These are phyloP conservation scores for Metahyphopichia silvanorum DNA, from an alignment of 805 yeast species.

Conservation along the genomic window DNA sequence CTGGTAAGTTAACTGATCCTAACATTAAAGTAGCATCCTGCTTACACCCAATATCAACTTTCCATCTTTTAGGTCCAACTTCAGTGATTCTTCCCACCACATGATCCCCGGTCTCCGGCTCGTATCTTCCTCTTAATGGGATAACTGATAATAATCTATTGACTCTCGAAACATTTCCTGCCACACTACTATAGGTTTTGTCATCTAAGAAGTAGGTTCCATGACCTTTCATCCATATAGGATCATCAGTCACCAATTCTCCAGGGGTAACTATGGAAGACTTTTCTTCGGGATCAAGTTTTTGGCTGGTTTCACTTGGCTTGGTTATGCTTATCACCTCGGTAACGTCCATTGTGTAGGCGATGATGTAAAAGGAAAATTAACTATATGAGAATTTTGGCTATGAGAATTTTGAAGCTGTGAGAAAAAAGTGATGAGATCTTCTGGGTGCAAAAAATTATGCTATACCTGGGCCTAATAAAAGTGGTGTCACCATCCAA, in stretches of 20 bases:
- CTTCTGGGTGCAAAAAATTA: too few relatives aligned
- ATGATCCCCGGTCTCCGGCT: conserved; percentile 96
- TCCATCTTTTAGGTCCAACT: conserved; percentile 93
- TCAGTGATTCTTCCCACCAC: conserved; percentile 91
- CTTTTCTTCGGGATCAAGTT: conserved; percentile 6
- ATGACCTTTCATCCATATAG: conserved; percentile 98
- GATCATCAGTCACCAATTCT: conserved; percentile 91
- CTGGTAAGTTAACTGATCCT: conserved; percentile 95
- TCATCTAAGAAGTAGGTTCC: conserved; percentile 84
- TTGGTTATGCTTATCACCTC: conserved; percentile 36
- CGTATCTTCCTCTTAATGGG: conserved; percentile 83
- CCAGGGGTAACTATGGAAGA: conserved; percentile 82
- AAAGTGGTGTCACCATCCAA: too few relatives aligned
- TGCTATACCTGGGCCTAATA: too few relatives aligned
- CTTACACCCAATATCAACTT: conserved; percentile 92
- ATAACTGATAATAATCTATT: conserved; percentile 82
- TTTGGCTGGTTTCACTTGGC: conserved; percentile 29
- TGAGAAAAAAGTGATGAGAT: too few relatives aligned
- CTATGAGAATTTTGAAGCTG: too few relatives aligned
- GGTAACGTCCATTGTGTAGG: conserved; percentile 18
- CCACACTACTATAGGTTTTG: conserved; percentile 83
- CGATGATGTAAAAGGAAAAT: too few relatives aligned
- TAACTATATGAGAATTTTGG: too few relatives aligned
- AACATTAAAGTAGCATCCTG: conserved; percentile 90
- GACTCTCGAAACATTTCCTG: conserved; percentile 84